Base-by-base conservation (phyloP, 2,329 filamentous ascomycete species). In the Xylariaceae sp. region DNA sequence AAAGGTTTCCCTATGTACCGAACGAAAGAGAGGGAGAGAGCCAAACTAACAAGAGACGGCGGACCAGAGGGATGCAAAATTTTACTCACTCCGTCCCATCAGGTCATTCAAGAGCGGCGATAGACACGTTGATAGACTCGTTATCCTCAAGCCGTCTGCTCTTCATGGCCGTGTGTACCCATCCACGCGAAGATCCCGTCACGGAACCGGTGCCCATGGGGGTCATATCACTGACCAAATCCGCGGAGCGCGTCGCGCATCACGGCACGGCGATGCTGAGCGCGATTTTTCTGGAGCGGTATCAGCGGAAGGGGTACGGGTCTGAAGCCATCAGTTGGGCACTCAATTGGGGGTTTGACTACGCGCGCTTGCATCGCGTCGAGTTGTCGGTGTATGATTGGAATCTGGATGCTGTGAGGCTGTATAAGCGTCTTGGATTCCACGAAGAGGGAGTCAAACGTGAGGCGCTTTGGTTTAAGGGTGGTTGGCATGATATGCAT, bases 341-440 rank as follows among this genome's bases (percentile, higher is more conserved):
- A 1, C 49, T 54, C 11, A 39, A 44, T 3, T 54, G 51, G 51
- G 51, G 33, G 1, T 54, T 54, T 34, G 42, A 43, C 21, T 40
- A 40, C 21, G 51, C 49, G 8, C 10, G 44, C 12, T 33, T 54
- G 36, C 51, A 54, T 33, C 45, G 51, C n/a, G 42, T 54, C n/a
- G 49, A 52, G 33, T 27, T 48, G 7, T 16, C 17, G 6, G 36
- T 22, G 20, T 49, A 37, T 22, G 20, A 21, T n/a, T 52, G 49
- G 46, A 54, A 52, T 36, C 14, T n/a, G 4, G 51, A 45, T 10
- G 49, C 45, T 6, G 32, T 39, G 17, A 38, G 48, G 10, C 22
- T 54, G 14, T 54, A 52, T 11, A 17, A 12, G 6, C 19, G 29
- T 2, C 12, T 52, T 5, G 51, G 51, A 5, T 54, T 54, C 29